Evolutionary conservation across 495 filamentous ascomycete species (phyloP).

Genomic region (Talaromyces adpressus): DNA sequence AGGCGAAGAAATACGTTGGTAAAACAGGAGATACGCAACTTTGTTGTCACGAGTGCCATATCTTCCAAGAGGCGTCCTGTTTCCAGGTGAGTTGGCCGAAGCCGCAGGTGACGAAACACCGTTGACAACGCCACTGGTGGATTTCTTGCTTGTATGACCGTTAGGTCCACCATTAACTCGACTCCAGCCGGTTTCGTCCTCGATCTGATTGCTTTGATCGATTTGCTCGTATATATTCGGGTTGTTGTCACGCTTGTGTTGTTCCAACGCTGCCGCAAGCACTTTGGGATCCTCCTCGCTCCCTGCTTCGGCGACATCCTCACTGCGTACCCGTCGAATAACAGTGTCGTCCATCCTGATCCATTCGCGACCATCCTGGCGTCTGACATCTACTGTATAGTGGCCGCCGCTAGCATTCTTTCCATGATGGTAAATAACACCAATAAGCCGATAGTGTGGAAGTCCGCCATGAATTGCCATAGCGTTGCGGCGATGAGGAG

Average conservation of each 20-base stretch:
- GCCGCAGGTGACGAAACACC: constrained; percentile 46
- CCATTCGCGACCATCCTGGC: constrained; percentile 92
- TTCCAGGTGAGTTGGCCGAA: constrained; percentile 41
- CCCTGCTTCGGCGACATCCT: constrained; percentile 86
- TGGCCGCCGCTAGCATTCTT: constrained; percentile 93
- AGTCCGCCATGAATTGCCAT: constrained; percentile 56
- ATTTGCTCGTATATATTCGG: constrained; percentile 57
- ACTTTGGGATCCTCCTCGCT: constrained; percentile 70
- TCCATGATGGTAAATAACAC: constrained; percentile 96
- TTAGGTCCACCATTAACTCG: constrained; percentile 61
- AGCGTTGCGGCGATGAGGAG: constrained; percentile 59
- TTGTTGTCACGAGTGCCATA: constrained; percentile 83
- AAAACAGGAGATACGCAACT: constrained; percentile 94
- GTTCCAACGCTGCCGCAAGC: constrained; percentile 56
- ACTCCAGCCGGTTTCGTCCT: constrained; percentile 72
- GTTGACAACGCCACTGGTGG: constrained; percentile 58
- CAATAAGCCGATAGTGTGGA: constrained; percentile 76
- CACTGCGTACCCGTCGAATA: constrained; percentile 75
- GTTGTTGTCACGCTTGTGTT: constrained; percentile 52
- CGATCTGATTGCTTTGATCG: constrained; percentile 48
- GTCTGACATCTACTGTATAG: constrained; percentile 92
- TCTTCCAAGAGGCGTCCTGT: constrained; percentile 54
- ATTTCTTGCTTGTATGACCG: constrained; percentile 49
- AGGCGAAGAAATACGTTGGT: constrained; percentile 56
- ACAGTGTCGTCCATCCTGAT: constrained; percentile 91